Base-by-base conservation (phyloP, 2,329 filamentous ascomycete species). In the Claviceps humidiphila region DNA sequence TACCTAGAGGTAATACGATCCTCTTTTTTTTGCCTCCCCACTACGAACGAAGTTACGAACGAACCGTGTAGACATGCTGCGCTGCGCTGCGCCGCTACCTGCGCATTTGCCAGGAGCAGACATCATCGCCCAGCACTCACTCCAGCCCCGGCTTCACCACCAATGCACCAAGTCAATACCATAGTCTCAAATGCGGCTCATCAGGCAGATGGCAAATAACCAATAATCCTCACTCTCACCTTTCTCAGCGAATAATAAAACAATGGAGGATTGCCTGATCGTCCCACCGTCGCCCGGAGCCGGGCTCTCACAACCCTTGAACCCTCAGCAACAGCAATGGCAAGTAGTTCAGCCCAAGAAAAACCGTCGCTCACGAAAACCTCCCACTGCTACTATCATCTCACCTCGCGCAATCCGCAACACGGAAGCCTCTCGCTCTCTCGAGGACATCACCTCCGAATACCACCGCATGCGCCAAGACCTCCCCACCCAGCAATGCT, bases 391-490 rank as follows among this genome's bases (percentile, higher is more conserved):
- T 4, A 22, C 8, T 54, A 55, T 11, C 56, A 51, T 47, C 57
- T 57, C 40, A 3, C 13, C 45, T 2, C 17, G 8, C 17, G 7
- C 34, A 16, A 47, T 50, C 37, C 5, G 17, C 34, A n/a, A 39
- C n/a, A 5, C 51, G 11, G 50, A 39, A 2, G 52, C 57, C 47
- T 52, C 58, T 30, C 55, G 58, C 30, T 54, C 61, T 24, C 57
- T 59, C 5, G 46, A 56, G 9, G 65, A 64, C 9, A 61, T 70
- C 24, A 55, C 58, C 26, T 52, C 56, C 47, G 65, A 68, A 43
- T 66, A 68, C 54, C 54, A 51, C 42, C 54, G 50, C 5, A 51
- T 65, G 45, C 59, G 60, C 17, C 9, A 55, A 30, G 58, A 60
- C n/a, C 68, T 63, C 62, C 58, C 61, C 39, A 47, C 57, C 1